Conservation (phyloP, 768 basidiomycete genomes). For the Pulveroboletus sp. region DNA sequence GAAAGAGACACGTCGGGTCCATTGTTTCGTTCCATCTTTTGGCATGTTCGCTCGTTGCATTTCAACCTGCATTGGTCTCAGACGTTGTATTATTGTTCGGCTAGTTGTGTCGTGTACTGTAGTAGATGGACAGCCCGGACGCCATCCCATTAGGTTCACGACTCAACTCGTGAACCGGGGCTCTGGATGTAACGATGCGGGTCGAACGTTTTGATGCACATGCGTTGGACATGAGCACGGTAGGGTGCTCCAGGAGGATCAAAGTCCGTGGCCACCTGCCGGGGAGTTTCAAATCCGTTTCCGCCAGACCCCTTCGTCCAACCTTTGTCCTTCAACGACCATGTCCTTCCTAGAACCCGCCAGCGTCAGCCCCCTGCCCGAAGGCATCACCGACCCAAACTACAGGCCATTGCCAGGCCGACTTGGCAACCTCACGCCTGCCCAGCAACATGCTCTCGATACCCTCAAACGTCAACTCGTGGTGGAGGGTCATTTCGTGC, state of each 20-base stretch:
- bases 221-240: no score
- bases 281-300: constrained; percentile 7
- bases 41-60: constrained; percentile 20
- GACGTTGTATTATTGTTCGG: constrained; percentile 15
- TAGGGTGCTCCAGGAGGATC: no score
- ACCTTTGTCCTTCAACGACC: constrained; percentile 8
- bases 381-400: constrained; percentile 57
- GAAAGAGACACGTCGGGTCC: neutral
- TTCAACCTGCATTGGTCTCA: constrained; percentile 32
- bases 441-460: constrained; percentile 62
- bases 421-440: constrained; percentile 67
- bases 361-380: constrained; percentile 52
- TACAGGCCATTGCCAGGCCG: constrained; percentile 68
- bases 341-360: constrained; percentile 36
- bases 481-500: constrained; percentile 55
- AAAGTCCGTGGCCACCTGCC: no score
- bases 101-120: constrained; percentile 26
- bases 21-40: no score
- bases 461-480: constrained; percentile 62
- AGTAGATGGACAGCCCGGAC: constrained; percentile 25
- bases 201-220: no score
- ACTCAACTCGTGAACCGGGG: constrained; percentile 34
- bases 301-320: neutral
- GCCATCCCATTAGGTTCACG: constrained; percentile 30
- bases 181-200: constrained; percentile 33